Evolutionary conservation across 78 protist species (phyloP).

Genomic region (Mantamonas sphyraenae): DNA sequence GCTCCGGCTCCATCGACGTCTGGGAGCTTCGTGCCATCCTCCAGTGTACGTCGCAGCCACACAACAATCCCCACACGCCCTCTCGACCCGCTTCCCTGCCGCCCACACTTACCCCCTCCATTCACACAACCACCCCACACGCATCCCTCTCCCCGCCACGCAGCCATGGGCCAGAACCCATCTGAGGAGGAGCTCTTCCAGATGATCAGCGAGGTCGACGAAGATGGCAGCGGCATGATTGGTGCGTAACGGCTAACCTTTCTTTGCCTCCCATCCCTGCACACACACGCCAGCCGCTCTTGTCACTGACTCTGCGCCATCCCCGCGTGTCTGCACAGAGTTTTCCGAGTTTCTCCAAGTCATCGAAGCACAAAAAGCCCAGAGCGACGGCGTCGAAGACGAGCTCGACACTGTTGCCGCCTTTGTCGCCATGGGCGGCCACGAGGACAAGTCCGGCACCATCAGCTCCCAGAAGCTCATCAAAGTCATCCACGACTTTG

Average conservation of each 20-base stretch:
- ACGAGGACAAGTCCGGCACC: background rate
- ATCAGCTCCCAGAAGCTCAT: constrained; percentile 1
- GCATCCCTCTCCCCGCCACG: too few species aligned
- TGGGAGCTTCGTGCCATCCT: constrained; percentile 12
- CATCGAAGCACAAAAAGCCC: background rate
- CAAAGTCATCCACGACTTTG: background rate
- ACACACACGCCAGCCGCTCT: background rate
- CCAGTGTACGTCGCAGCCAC: background rate
- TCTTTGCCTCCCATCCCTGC: background rate
- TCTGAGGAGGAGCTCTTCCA: constrained; percentile 17
- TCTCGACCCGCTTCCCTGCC: background rate
- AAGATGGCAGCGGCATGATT: constrained; percentile 8
- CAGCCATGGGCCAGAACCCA: constrained; percentile 14
- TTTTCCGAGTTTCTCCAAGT: constrained; percentile 9
- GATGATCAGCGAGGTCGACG: constrained; percentile 12
- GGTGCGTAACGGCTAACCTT: background rate
- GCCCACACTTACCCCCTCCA: too few species aligned
- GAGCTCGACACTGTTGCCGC: constrained; percentile 12
- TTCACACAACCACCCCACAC: too few species aligned
- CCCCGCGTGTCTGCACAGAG: background rate
- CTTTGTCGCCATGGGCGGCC: constrained; percentile 12
- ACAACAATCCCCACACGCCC: background rate
- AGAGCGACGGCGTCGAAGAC: background rate
- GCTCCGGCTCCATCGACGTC: constrained; percentile 1
- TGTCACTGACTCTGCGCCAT: too few species aligned